Conservation (phyloP, 2,329 filamentous ascomycete species). For the Apiospora kogelbergensis region DNA sequence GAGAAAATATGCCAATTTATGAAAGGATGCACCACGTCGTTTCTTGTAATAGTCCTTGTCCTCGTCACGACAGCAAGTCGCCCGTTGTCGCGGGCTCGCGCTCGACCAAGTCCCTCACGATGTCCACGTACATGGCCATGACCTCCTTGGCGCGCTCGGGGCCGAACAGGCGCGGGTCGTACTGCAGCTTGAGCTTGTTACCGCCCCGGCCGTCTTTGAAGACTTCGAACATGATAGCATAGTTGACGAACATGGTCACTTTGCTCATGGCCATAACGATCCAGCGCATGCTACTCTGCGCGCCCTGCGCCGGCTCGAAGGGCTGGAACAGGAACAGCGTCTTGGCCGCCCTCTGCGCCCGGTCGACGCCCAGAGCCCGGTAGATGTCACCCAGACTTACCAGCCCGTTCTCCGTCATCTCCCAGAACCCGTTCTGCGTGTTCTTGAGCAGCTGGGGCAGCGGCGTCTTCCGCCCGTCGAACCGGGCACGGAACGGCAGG, state of each 20-base stretch:
- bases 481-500: slow-evolving; percentile 29
- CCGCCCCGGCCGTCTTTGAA: slow-evolving; percentile 14
- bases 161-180: slow-evolving; percentile 16
- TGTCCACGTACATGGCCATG: slow-evolving; percentile 10
- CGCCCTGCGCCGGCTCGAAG: slow-evolving; percentile 23
- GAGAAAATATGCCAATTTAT: too few species aligned
- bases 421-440: slow-evolving; percentile 29
- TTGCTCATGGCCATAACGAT: slow-evolving; percentile 21
- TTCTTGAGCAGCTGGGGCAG: slow-evolving; percentile 20
- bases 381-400: slow-evolving; percentile 31
- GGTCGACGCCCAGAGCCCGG: slow-evolving; percentile 16
- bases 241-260: slow-evolving; percentile 19
- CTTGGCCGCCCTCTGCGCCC: slow-evolving; percentile 18
- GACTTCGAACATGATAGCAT: slow-evolving; percentile 20
- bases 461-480: slow-evolving; percentile 13
- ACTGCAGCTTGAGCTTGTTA: slow-evolving; percentile 19
- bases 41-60: too few species aligned
- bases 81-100: neutral
- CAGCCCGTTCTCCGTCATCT: slow-evolving; percentile 27
- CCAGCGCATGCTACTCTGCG: slow-evolving; percentile 17
- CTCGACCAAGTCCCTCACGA: slow-evolving; percentile 10
- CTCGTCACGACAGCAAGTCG: neutral
- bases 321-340: slow-evolving; percentile 33
- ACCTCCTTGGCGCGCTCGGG: neutral
- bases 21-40: too few species aligned